These are phyloP conservation scores for Kondoa malvinella DNA, from an alignment of 768 basidiomycete species.

Conservation along the genomic window DNA sequence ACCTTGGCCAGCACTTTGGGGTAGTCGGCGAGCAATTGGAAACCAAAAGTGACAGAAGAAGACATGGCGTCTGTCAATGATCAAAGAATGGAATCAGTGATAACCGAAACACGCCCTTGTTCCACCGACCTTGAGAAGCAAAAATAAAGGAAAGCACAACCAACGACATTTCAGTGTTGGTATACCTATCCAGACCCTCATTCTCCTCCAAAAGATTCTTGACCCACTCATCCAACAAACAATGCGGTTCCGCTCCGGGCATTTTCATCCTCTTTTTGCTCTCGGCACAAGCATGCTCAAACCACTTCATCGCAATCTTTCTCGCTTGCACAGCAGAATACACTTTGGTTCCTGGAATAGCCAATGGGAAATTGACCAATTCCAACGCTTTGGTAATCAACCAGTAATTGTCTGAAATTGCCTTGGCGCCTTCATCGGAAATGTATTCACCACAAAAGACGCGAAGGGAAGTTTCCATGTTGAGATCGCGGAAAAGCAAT, in stretches of 20 bases:
- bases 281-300: slow-evolving; percentile 52
- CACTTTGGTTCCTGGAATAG: slow-evolving; percentile 88
- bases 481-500: slow-evolving; percentile 79
- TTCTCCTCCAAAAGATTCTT: slow-evolving; percentile 47
- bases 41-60: slow-evolving; percentile 81
- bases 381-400: slow-evolving; percentile 83
- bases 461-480: slow-evolving; percentile 91
- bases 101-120: not conserved
- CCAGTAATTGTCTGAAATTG: slow-evolving; percentile 92
- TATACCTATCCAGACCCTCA: slow-evolving; percentile 44
- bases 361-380: slow-evolving; percentile 94
- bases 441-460: slow-evolving; percentile 91
- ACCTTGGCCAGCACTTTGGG: slow-evolving; percentile 77
- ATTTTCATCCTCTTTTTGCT: slow-evolving; percentile 68
- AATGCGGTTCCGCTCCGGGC: slow-evolving; percentile 55
- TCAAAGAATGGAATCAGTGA: not conserved
- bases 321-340: slow-evolving; percentile 83
- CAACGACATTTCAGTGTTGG: slow-evolving; percentile 89
- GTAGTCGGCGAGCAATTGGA: slow-evolving; percentile 88
- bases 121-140: slow-evolving; percentile 55
- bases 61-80: slow-evolving; percentile 97
- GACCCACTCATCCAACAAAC: slow-evolving; percentile 89
- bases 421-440: slow-evolving; percentile 53
- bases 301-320: slow-evolving; percentile 62
- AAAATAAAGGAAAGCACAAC: slow-evolving; percentile 93